A percentile compares a stretch with the other conserved stretches of the same genome.
Conservation (phyloP, 345 rosid species). For the Ceriops tagal region DNA sequence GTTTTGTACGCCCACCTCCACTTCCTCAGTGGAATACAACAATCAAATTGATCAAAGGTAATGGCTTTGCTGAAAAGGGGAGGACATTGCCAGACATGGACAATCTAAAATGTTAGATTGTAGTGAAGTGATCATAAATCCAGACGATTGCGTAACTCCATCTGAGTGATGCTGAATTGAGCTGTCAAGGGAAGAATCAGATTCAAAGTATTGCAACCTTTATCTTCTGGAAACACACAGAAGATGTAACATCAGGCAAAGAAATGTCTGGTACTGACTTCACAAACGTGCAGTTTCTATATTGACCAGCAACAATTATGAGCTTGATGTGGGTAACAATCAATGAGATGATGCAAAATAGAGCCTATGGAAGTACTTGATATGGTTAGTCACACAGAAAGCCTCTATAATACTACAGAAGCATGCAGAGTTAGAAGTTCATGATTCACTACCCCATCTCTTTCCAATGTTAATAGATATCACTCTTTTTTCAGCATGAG, state of each 20-base stretch:
- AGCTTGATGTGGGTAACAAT: too few relatives aligned
- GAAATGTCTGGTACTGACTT: too few relatives aligned
- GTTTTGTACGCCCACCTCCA: background rate
- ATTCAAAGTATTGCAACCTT: background rate
- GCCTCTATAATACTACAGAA: too few relatives aligned
- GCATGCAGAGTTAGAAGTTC: too few relatives aligned
- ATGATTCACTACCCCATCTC: too few relatives aligned
- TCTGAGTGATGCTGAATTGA: constrained; percentile 61
- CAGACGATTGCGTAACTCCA: constrained; percentile 65
- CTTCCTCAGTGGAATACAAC: constrained; percentile 13
- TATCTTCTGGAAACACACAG: background rate
- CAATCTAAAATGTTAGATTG: constrained; percentile 67
- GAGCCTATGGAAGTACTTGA: too few relatives aligned
- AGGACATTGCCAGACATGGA: constrained; percentile 58
- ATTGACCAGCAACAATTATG: too few relatives aligned
- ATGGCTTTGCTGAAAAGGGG: constrained; percentile 50
- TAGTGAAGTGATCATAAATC: constrained; percentile 50
- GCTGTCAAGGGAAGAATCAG: constrained; percentile 33
- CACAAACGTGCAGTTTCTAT: too few relatives aligned
- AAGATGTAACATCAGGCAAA: too few relatives aligned
- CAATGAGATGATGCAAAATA: too few relatives aligned
- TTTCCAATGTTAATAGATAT: too few relatives aligned
- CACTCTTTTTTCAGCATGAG: background rate
- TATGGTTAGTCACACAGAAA: too few relatives aligned
- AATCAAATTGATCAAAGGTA: constrained; percentile 36